Evolutionary conservation across 345 rosid genomes (phyloP).

Genomic region (Lagerstroemia speciosa): DNA sequence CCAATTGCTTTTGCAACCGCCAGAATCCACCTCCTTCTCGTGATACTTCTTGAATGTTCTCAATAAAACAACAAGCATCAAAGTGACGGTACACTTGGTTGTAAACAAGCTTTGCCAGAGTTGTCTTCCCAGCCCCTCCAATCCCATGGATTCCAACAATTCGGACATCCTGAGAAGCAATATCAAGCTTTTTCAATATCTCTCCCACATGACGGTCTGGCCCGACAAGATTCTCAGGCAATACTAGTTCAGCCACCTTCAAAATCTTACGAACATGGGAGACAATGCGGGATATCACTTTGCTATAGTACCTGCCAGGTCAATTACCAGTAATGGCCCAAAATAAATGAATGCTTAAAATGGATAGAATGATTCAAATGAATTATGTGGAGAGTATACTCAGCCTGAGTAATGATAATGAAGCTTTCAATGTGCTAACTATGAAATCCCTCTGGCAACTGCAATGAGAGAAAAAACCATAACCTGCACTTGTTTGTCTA

Average conservation of each 20-base stretch:
- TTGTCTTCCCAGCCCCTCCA: neutral
- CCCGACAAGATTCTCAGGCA: neutral
- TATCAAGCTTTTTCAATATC: slow-evolving; percentile 5
- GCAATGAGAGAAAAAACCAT: too few species aligned
- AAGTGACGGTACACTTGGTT: neutral
- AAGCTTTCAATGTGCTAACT: too few species aligned
- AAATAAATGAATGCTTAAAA: too few species aligned
- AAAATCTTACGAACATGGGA: neutral
- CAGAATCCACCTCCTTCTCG: neutral
- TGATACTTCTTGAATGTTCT: neutral
- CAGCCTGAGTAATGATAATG: too few species aligned
- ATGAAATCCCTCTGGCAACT: too few species aligned
- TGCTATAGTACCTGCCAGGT: slow-evolving; percentile 1
- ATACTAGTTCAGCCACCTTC: slow-evolving; percentile 3
- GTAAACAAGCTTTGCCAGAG: slow-evolving; percentile 8
- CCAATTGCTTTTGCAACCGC: neutral
- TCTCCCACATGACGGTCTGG: neutral
- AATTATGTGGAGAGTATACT: too few species aligned
- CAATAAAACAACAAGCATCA: neutral
- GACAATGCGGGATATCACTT: neutral
- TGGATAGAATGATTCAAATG: too few species aligned
- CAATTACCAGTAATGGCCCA: neutral
- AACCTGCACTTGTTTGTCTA: too few species aligned
- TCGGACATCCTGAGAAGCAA: accelerated
- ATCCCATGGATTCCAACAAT: neutral